Conservation (phyloP, 352 stramenopile genomes). For the Phytopythium kandeliae region DNA sequence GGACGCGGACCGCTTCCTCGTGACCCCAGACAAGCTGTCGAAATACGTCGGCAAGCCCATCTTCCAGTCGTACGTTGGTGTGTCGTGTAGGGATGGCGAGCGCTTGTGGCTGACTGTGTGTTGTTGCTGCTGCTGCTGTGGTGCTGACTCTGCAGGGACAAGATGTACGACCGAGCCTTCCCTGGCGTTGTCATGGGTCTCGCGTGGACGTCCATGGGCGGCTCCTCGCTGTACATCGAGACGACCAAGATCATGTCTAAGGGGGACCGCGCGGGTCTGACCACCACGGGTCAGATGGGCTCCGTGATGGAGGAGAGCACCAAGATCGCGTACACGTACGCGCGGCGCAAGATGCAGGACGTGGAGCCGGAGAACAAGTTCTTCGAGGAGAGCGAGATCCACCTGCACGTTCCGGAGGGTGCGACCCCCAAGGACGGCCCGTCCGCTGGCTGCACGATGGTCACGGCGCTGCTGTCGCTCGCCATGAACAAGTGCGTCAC, state of each 20-base stretch:
- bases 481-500: constrained; percentile 87
- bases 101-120: neutral
- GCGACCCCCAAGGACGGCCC: constrained; percentile 98
- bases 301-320: constrained; percentile 99
- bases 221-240: constrained; percentile 99
- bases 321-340: constrained; percentile 95
- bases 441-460: constrained; percentile 97
- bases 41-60: constrained; percentile 98
- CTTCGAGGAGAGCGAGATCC: constrained; percentile 94
- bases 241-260: constrained; percentile 73
- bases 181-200: constrained; percentile 98
- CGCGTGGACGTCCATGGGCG: constrained; percentile 98
- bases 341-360: constrained; percentile 70
- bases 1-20: constrained; percentile 78
- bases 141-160: constrained; percentile 63
- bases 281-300: constrained; percentile 95
- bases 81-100: too few species aligned
- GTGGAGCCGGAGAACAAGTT: constrained; percentile 85
- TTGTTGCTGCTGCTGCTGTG: neutral
- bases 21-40: constrained; percentile 92
- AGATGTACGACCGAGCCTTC: constrained; percentile 94
- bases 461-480: constrained; percentile 95
- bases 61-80: constrained; percentile 88
- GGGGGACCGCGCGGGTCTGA: constrained; percentile 49
- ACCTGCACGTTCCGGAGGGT: constrained; percentile 98